phyloP scores from a whole-genome alignment of 2,329 filamentous ascomycete species.

The Fusarium illudens region DNA sequence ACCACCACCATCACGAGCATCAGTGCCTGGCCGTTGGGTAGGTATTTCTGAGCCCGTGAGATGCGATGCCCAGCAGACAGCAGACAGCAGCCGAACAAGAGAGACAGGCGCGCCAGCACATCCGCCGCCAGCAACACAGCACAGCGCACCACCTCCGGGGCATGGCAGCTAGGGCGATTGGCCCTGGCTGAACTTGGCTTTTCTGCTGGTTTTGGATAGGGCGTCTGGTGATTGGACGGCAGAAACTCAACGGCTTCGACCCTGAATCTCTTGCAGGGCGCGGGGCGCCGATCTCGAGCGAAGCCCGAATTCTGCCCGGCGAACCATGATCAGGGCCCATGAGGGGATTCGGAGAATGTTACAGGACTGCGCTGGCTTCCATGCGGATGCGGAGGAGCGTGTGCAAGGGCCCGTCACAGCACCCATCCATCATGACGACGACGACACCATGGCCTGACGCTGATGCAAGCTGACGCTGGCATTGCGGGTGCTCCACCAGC shows the following conservation, averaged over 20 bases:
- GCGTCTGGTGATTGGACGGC: slow-evolving; percentile 17
- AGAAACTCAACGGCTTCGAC: not conserved
- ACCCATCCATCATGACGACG: slow-evolving; percentile 13
- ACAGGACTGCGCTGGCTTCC: not conserved
- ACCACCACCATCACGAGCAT: slow-evolving; percentile 34
- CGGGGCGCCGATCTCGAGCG: slow-evolving; percentile 13
- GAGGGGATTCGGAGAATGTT: slow-evolving; percentile 10
- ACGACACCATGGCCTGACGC: slow-evolving; percentile 39
- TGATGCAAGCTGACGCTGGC: slow-evolving; percentile 37
- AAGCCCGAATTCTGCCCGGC: slow-evolving; percentile 22
- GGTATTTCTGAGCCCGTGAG: slow-evolving; percentile 4
- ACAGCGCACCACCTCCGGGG: slow-evolving; percentile 22
- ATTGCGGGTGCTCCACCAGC: slow-evolving; percentile 34
- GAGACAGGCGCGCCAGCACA: slow-evolving; percentile 19
- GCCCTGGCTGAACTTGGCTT: not conserved
- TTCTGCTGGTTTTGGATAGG: slow-evolving; percentile 12
- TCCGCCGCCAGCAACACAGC: slow-evolving; percentile 12
- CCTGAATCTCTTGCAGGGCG: slow-evolving; percentile 6
- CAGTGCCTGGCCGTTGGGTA: slow-evolving; percentile 28
- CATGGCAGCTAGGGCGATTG: slow-evolving; percentile 1
- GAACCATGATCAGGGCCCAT: slow-evolving; percentile 5
- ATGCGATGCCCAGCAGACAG: slow-evolving; percentile 8
- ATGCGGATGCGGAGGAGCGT: not conserved
- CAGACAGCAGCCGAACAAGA: not conserved
- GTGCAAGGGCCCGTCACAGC: slow-evolving; percentile 5